Evolutionary conservation across 176 grass and related monocot species (phyloP).

Genomic region (Urochloa ruziziensis): DNA sequence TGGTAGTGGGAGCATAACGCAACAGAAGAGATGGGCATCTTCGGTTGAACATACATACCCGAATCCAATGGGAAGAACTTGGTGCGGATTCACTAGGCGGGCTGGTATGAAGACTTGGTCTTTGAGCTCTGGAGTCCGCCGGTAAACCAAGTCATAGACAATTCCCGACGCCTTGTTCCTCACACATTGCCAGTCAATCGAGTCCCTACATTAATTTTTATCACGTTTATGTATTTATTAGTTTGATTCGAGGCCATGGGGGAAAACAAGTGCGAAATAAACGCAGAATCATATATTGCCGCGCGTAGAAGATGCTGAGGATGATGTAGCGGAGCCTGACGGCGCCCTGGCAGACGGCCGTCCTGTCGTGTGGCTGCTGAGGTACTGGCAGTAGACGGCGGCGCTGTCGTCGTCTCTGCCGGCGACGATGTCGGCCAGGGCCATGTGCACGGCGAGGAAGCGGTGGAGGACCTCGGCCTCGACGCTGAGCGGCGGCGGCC

Average conservation of each 20-base stretch:
- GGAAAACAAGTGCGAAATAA: not conserved
- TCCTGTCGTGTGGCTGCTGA: not conserved
- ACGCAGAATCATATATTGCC: not conserved
- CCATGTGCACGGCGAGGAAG: not conserved
- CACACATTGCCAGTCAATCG: not conserved
- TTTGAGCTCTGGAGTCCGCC: not conserved
- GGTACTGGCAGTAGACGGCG: not conserved
- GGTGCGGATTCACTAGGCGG: not conserved
- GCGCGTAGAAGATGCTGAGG: not conserved
- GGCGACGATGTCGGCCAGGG: not conserved
- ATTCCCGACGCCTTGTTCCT: not conserved
- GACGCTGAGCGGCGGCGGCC: not conserved
- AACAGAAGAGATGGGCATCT: not conserved
- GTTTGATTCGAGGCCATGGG: not conserved
- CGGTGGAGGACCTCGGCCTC: not conserved
- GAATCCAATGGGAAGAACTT: not conserved
- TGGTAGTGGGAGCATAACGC: not conserved
- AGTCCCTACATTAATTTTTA: not conserved
- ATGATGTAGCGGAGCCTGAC: not conserved
- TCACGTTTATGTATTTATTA: not conserved
- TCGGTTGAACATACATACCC: too few relatives aligned
- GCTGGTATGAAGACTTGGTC: not conserved
- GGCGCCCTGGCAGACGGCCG: not conserved
- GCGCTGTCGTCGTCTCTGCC: fast-evolving
- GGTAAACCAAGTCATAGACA: not conserved